Conservation (phyloP, 148 eudicot species). For the Polygonum aviculare region DNA sequence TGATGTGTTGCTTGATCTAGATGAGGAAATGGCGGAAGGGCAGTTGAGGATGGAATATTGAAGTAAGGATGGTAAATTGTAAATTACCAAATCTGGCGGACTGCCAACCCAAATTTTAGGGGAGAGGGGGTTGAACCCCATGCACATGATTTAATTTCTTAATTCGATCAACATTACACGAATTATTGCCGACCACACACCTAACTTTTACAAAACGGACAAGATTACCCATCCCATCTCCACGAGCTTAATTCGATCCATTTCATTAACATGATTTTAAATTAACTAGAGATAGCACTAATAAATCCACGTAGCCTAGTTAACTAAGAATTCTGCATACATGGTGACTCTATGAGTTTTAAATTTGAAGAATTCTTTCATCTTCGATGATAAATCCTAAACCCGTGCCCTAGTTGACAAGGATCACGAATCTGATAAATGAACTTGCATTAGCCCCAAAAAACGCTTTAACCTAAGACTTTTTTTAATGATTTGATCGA, state of each 20-base stretch:
- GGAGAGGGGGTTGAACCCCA: neutral
- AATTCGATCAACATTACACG: neutral
- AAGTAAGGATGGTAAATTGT: neutral
- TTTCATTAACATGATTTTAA: neutral
- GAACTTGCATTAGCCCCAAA: too few relatives aligned
- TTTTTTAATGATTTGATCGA: too few relatives aligned
- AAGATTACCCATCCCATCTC: slow-evolving; percentile 3
- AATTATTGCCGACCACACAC: slow-evolving; percentile 1
- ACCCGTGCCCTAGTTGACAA: too few relatives aligned
- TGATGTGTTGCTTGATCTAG: neutral
- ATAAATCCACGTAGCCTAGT: neutral
- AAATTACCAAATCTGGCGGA: neutral
- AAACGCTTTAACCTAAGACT: too few relatives aligned
- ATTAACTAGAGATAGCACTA: neutral
- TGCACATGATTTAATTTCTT: slow-evolving; percentile 1
- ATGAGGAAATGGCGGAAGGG: neutral
- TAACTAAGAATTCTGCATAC: neutral
- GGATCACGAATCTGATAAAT: too few relatives aligned
- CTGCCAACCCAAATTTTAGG: neutral
- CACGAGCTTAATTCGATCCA: neutral
- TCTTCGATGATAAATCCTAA: too few relatives aligned
- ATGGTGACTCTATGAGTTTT: neutral
- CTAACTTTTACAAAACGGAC: slow-evolving; percentile 1
- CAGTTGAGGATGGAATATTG: neutral
- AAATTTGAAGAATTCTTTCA: too few relatives aligned